These are phyloP conservation scores for Debaryomyces castellii DNA, from an alignment of 805 yeast genomes.

Conservation along the genomic window DNA sequence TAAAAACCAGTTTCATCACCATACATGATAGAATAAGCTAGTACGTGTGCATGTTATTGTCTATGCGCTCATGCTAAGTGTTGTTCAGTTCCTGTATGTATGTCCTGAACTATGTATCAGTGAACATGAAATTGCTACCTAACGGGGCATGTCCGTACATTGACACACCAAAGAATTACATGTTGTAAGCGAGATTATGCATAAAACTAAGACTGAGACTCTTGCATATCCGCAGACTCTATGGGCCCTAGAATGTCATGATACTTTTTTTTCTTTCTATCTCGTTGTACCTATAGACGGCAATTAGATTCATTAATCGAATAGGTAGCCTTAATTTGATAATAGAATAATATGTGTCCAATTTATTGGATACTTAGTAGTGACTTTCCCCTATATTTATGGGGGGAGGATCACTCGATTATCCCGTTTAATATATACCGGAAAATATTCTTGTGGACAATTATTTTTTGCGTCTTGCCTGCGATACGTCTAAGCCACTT, in stretches of 20 bases:
- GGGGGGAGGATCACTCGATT: too few relatives aligned
- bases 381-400: too few relatives aligned
- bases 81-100: not conserved
- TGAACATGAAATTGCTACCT: not conserved
- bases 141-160: not conserved
- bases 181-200: not conserved
- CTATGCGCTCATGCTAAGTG: not conserved
- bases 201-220: not conserved
- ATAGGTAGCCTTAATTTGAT: too few relatives aligned
- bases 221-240: not conserved
- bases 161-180: constrained; percentile 1
- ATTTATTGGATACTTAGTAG: too few relatives aligned
- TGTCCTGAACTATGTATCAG: not conserved
- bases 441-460: too few relatives aligned
- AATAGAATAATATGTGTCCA: too few relatives aligned
- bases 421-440: too few relatives aligned
- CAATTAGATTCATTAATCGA: too few relatives aligned
- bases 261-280: too few relatives aligned
- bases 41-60: not conserved
- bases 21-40: too few relatives aligned
- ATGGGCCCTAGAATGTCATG: not conserved
- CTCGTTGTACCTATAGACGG: not conserved
- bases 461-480: not conserved
- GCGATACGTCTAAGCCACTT: not conserved
- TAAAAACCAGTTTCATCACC: not conserved